Percentiles rank a stretch among this genome's conserved stretches.
These are phyloP conservation scores for Uronychia binucleata DNA, from an alignment of 73 alveolate species.

Conservation along the genomic window DNA sequence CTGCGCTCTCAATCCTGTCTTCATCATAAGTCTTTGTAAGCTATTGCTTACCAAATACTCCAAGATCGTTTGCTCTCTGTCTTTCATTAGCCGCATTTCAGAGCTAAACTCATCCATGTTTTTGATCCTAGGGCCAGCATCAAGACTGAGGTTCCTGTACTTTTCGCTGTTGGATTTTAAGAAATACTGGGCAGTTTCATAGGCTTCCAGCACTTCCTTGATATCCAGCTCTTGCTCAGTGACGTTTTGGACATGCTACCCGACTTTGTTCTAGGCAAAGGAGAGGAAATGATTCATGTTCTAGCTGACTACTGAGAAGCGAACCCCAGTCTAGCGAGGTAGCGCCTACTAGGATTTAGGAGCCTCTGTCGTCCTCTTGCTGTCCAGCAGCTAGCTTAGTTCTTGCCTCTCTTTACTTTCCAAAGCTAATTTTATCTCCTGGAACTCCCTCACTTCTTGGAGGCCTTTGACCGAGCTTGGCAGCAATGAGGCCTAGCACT, in stretches of 20 bases:
- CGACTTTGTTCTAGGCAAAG: background rate
- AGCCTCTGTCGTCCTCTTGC: background rate
- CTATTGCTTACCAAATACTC: constrained; percentile 5
- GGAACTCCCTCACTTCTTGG: background rate
- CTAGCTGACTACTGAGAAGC: background rate
- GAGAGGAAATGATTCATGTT: background rate
- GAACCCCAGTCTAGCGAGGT: background rate
- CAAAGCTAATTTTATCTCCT: background rate
- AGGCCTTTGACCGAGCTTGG: background rate
- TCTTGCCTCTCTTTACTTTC: background rate
- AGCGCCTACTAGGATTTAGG: background rate
- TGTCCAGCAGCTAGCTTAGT: background rate
- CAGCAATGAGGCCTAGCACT: background rate
- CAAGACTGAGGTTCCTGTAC: constrained; percentile 3
- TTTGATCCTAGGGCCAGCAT: background rate
- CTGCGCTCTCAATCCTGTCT: background rate
- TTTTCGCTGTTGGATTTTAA: constrained; percentile 12
- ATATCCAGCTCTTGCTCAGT: constrained; percentile 18
- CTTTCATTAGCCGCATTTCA: background rate
- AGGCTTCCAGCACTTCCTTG: constrained; percentile 1
- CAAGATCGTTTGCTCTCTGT: background rate
- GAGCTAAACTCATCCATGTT: background rate
- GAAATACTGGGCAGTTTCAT: constrained; percentile 16
- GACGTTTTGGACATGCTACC: constrained; percentile 5
- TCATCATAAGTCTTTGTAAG: too few species aligned